A percentile compares a stretch with the other conserved stretches of the same genome.
phyloP scores from a whole-genome alignment of 1,139 yeast genomes.

The Pichia sorboxylosa region DNA sequence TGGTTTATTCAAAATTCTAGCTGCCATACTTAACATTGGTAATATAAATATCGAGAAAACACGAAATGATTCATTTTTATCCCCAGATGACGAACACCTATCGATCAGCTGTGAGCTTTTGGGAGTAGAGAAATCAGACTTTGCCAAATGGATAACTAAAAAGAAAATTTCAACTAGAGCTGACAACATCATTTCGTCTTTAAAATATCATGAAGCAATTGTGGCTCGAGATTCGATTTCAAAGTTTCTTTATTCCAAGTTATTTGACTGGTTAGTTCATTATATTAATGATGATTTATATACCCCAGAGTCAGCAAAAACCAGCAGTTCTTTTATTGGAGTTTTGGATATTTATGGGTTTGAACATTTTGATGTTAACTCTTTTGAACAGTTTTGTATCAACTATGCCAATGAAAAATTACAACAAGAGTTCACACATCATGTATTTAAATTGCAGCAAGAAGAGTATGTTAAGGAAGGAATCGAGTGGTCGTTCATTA shows the following conservation, averaged over 20 bases:
- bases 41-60: constrained; percentile 81
- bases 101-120: constrained; percentile 73
- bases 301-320: constrained; percentile 47
- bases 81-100: constrained; percentile 76
- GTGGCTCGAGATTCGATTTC: constrained; percentile 96
- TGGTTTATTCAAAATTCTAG: constrained; percentile 64
- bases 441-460: constrained; percentile 92
- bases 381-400: constrained; percentile 95
- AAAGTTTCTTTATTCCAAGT: constrained; percentile 79
- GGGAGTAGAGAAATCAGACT: constrained; percentile 60
- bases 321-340: constrained; percentile 73
- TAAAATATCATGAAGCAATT: constrained; percentile 72
- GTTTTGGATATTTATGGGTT: constrained; percentile 96
- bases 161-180: constrained; percentile 85
- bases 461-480: constrained; percentile 88
- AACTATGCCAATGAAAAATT: constrained; percentile 95
- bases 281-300: constrained; percentile 74
- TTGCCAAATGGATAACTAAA: constrained; percentile 87
- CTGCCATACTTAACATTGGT: constrained; percentile 94
- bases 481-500: constrained; percentile 95
- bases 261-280: constrained; percentile 90
- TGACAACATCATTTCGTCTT: constrained; percentile 77
- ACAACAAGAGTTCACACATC: constrained; percentile 95
- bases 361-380: constrained; percentile 87
- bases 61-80: constrained; percentile 68